Percentiles rank a stretch among this genome's conserved stretches.
These are phyloP conservation scores for Leccinum solheimii DNA, from an alignment of 1,284 basidiomycete species.

Conservation along the genomic window DNA sequence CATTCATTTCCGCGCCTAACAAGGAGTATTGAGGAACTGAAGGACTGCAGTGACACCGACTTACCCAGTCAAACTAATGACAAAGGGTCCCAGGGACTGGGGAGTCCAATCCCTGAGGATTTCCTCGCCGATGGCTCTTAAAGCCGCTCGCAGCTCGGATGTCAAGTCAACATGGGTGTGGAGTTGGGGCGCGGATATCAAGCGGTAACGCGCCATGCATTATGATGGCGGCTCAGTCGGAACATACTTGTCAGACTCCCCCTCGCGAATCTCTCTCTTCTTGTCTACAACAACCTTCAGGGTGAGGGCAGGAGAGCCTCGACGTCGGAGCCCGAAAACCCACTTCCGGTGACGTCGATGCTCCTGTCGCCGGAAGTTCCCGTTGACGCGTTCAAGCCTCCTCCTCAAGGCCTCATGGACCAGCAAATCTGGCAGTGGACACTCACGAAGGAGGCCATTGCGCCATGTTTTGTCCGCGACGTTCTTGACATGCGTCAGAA, in stretches of 20 bases:
- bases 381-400: background rate
- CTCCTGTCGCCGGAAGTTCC: too few species aligned
- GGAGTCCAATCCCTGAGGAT: constrained; percentile 65
- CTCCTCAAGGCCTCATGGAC: constrained; percentile 7
- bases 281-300: too few species aligned
- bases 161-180: constrained; percentile 68
- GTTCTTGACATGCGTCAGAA: constrained; percentile 53
- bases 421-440: constrained; percentile 57
- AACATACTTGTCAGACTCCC: too few species aligned
- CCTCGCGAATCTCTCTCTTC: too few species aligned
- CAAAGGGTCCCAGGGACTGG: constrained; percentile 66
- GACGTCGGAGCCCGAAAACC: too few species aligned
- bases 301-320: too few species aligned
- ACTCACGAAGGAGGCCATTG: constrained; percentile 55
- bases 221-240: too few species aligned
- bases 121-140: constrained; percentile 59
- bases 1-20: constrained; percentile 70
- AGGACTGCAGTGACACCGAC: background rate
- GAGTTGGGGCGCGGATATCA: constrained; percentile 58
- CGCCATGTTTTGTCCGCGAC: constrained; percentile 63
- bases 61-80: constrained; percentile 83
- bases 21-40: background rate
- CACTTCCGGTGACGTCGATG: too few species aligned
- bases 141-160: constrained; percentile 51
- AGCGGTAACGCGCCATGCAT: too few species aligned